phyloP scores from a whole-genome alignment of 257 asterid species.

The Solanum appendiculatum region DNA sequence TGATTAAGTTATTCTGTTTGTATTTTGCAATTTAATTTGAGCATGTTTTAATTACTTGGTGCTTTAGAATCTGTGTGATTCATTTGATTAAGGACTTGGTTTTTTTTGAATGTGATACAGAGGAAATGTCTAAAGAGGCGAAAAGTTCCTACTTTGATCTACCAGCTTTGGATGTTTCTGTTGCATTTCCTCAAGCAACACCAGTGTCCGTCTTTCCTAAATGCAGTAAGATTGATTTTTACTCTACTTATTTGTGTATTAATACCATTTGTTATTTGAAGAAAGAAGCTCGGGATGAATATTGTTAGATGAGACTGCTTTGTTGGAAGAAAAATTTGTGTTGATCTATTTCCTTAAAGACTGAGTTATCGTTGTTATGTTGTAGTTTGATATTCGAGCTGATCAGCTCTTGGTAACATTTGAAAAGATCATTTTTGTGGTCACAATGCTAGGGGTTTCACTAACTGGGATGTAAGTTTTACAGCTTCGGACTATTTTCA shows the following conservation, averaged over 20 bases:
- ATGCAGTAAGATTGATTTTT: conserved; percentile 33
- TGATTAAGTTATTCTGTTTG: neutral
- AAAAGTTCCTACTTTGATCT: conserved; percentile 58
- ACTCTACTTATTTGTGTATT: neutral
- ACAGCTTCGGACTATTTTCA: conserved; percentile 92
- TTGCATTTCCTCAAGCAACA: conserved; percentile 96
- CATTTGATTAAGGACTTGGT: conserved; percentile 2
- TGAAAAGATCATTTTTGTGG: neutral
- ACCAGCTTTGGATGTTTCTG: conserved; percentile 74
- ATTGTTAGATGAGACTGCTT: neutral
- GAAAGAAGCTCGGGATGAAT: neutral
- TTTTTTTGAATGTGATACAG: conserved; percentile 21
- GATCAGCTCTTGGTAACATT: neutral
- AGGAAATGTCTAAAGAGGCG: conserved; percentile 38
- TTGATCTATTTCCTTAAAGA: neutral
- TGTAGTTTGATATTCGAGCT: neutral
- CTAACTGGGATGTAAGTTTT: neutral
- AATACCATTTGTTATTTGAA: neutral
- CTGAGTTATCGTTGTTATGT: neutral
- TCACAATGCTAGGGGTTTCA: neutral
- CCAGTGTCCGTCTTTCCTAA: conserved; percentile 89
- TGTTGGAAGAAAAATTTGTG: neutral
- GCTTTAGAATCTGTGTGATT: neutral
- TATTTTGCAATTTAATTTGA: neutral
- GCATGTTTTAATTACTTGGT: neutral